These are phyloP conservation scores for Trichoderma reesei DNA, from an alignment of 495 filamentous ascomycete species.

Conservation along the genomic window DNA sequence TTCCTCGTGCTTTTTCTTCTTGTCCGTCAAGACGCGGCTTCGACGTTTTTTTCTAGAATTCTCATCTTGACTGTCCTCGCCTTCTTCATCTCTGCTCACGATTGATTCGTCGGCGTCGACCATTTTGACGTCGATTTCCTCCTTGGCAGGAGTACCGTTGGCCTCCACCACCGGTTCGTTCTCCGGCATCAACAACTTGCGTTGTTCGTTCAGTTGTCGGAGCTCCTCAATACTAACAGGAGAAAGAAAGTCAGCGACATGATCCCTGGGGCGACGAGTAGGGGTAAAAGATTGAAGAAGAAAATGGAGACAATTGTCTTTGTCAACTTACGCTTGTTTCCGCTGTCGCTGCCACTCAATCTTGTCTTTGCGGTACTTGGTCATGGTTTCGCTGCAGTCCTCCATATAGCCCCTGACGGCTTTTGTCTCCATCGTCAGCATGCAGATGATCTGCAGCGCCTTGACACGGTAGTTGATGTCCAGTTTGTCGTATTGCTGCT, in stretches of 20 bases:
- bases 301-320: not conserved
- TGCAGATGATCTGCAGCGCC: slow-evolving; percentile 76
- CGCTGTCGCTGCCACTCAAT: slow-evolving; percentile 80
- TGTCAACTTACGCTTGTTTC: slow-evolving; percentile 64
- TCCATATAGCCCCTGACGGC: slow-evolving; percentile 81
- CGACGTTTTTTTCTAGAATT: slow-evolving; percentile 22
- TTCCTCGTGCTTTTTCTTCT: slow-evolving; percentile 31
- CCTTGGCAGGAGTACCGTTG: slow-evolving; percentile 33
- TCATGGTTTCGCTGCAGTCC: slow-evolving; percentile 86
- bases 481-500: slow-evolving; percentile 57
- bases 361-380: slow-evolving; percentile 84
- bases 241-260: slow-evolving; percentile 4
- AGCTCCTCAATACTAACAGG: slow-evolving; percentile 66
- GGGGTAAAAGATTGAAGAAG: not conserved
- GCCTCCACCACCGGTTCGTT: slow-evolving; percentile 58
- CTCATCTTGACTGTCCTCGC: slow-evolving; percentile 11
- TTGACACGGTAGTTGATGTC: slow-evolving; percentile 75
- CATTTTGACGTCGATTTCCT: slow-evolving; percentile 49
- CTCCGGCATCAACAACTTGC: slow-evolving; percentile 75
- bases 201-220: slow-evolving; percentile 69
- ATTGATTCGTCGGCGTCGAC: slow-evolving; percentile 51
- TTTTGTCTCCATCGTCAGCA: slow-evolving; percentile 78
- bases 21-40: slow-evolving; percentile 23
- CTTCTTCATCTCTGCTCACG: slow-evolving; percentile 53
- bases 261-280: not conserved